Evolutionary conservation across 768 basidiomycete genomes (phyloP), one percentile per base, ranked within the genome.

Genomic region (Amanita fuliginea): DNA sequence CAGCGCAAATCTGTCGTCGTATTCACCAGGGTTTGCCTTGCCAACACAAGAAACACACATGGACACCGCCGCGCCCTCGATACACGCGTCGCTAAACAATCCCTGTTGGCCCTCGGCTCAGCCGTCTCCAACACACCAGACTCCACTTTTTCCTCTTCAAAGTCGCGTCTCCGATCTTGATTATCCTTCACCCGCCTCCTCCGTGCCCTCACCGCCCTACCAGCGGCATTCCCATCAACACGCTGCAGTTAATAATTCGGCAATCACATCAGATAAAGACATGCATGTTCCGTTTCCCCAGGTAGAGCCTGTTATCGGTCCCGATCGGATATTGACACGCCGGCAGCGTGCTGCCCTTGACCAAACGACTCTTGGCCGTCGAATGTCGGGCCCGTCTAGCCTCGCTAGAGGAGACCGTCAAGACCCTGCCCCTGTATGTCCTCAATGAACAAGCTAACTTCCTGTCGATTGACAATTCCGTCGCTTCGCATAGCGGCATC

Each of bases 231-330:
- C 41, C 47, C 45, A 67, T 44, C 61, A 62, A 0, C 61, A 61
- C 10, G 55, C 60, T 13, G 46, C 65, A 11, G 54, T 55, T 54
- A 55, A 60, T 39, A 60, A 57, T 41, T 53, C 59, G 39, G 43
- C 49, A 47, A 57, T 48, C 48, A 47, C 49, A 48, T 46, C 52
- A n/a, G 54, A 54, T 45, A 55, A 62, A 26, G 30, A 47, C 45
- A 51, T 55, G n/a, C 44, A 55, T 36, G 51, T 65, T 10, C 43
- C 52, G 8, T 66, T 72, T 44, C 51, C 57, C 33, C 76, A 76
- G 62, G 64, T 76, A 34, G 65, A 74, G 10, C 64, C 75, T 26
- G 76, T 69, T 63, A 71, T 77, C 53, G 79, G 78, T 0, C 77
- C 79, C 42, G 64, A 65, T 53, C 74, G 79, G 44, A 34, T 50